Base-by-base conservation (phyloP, 163 green algal genomes). In the Chloromonas sp. region DNA sequence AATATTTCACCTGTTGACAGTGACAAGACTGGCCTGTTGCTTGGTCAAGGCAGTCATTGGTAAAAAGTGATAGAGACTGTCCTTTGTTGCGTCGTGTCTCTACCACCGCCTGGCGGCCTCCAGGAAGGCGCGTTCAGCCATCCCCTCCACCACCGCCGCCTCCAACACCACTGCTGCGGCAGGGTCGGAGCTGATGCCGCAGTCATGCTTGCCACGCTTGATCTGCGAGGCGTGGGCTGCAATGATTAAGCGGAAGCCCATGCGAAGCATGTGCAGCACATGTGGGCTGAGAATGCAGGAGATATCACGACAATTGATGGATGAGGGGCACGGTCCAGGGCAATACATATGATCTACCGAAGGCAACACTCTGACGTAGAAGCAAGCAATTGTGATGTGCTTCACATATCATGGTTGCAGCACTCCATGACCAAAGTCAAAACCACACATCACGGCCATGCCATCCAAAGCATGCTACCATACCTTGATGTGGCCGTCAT, bases 401-500 rank as follows among this genome's bases (percentile, higher is more conserved):
- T 36, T 36, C 36, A 36, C 36, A 36, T 36, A 36, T 36, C 36
- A 36, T 36, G 36, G 36, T 36, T 36, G 36, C 36, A 36, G 36
- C 36, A 36, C 36, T 36, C 36, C 36, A 36, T 36, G 36, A 36
- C 36, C 36, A 36, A 36, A 36, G 36, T 36, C 36, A 36, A 36
- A 36, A 36, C 36, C 36, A 36, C 36, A 36, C 36, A 36, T 36
- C 36, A 36, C 36, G 36, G 36, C 36, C 36, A 36, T 36, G 36
- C 36, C 36, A 36, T 36, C 36, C 36, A 36, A 36, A 36, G 36
- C 36, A 36, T 36, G 36, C 36, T 36, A 36, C 36, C 36, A 36
- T 36, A 60, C 77, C 78, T 92, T 92, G 70, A 97, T 85, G 87
- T 95, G 96, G 60, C 94, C 94, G 1, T 89, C 88, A 58, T 95